These are phyloP conservation scores for Sporothrix mexicana DNA, from an alignment of 2,329 filamentous ascomycete genomes.

Conservation along the genomic window DNA sequence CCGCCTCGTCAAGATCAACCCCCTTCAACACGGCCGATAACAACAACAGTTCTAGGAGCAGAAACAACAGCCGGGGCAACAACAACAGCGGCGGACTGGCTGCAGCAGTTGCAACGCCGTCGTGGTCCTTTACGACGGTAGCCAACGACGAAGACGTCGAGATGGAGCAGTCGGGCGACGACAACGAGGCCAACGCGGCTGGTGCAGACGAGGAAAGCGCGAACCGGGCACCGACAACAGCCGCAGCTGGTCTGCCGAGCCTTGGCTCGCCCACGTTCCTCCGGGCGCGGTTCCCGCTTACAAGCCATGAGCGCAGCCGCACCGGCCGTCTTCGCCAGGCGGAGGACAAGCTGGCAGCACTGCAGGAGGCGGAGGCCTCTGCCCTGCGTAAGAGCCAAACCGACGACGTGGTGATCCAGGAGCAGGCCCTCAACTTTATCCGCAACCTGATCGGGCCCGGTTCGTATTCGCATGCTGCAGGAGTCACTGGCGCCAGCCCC, in stretches of 20 bases:
- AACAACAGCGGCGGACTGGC: constrained; percentile 38
- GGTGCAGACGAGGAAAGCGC: background rate
- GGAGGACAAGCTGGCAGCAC: constrained; percentile 55
- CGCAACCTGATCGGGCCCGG: constrained; percentile 75
- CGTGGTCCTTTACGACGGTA: constrained; percentile 25
- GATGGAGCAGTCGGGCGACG: constrained; percentile 51
- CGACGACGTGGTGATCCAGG: constrained; percentile 84
- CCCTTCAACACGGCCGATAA: constrained; percentile 44
- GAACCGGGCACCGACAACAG: constrained; percentile 16
- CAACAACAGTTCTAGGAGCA: background rate
- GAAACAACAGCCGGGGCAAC: too few species aligned
- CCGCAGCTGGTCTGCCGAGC: background rate
- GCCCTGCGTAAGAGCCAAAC: constrained; percentile 70
- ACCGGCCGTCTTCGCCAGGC: constrained; percentile 56
- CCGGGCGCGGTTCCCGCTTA: constrained; percentile 34
- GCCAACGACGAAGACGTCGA: constrained; percentile 65
- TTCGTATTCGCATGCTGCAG: constrained; percentile 42
- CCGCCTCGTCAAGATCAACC: constrained; percentile 49
- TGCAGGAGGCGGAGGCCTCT: constrained; percentile 72
- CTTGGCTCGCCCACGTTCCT: constrained; percentile 34
- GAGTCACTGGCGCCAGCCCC: constrained; percentile 33
- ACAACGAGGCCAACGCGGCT: constrained; percentile 37
- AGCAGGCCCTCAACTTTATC: constrained; percentile 87
- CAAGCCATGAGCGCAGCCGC: constrained; percentile 40
- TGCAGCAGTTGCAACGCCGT: constrained; percentile 42